Conservation (phyloP, 768 basidiomycete species). For the Mycena kentingensis region DNA sequence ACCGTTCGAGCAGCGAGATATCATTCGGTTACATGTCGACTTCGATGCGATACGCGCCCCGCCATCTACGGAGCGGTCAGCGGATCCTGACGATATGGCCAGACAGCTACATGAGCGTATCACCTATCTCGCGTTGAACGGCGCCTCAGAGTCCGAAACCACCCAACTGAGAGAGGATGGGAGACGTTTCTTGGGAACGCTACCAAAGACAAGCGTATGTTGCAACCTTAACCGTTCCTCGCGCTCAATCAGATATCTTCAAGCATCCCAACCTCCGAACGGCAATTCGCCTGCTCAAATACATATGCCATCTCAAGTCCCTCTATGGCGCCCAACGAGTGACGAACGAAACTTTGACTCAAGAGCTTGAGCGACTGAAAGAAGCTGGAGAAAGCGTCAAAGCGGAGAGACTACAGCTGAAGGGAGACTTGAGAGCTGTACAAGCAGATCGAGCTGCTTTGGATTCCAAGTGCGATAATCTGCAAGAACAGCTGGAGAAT, state of each 20-base stretch:
- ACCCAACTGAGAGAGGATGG: slow-evolving; percentile 55
- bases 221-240: neutral
- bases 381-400: slow-evolving; percentile 14
- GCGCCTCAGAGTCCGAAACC: slow-evolving; percentile 52
- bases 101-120: slow-evolving; percentile 57
- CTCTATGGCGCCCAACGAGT: slow-evolving; percentile 11
- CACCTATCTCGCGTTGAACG: slow-evolving; percentile 54
- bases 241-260: slow-evolving; percentile 1
- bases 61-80: slow-evolving; percentile 13
- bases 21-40: slow-evolving; percentile 64
- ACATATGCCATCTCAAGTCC: slow-evolving; percentile 17
- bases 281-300: slow-evolving; percentile 12
- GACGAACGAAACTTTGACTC: neutral
- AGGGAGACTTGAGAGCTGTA: slow-evolving; percentile 8
- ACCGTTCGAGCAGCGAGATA: slow-evolving; percentile 46
- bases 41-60: slow-evolving; percentile 36
- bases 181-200: slow-evolving; percentile 21
- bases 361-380: slow-evolving; percentile 17
- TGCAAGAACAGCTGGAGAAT: slow-evolving; percentile 12
- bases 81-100: slow-evolving; percentile 42
- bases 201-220: slow-evolving; percentile 13
- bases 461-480: neutral
- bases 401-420: slow-evolving; percentile 13
- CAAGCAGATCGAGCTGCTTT: slow-evolving; percentile 4
- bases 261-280: slow-evolving; percentile 19